These are phyloP conservation scores for Melanomma pulvis-pyrius DNA, from an alignment of 495 filamentous ascomycete genomes.

Conservation along the genomic window DNA sequence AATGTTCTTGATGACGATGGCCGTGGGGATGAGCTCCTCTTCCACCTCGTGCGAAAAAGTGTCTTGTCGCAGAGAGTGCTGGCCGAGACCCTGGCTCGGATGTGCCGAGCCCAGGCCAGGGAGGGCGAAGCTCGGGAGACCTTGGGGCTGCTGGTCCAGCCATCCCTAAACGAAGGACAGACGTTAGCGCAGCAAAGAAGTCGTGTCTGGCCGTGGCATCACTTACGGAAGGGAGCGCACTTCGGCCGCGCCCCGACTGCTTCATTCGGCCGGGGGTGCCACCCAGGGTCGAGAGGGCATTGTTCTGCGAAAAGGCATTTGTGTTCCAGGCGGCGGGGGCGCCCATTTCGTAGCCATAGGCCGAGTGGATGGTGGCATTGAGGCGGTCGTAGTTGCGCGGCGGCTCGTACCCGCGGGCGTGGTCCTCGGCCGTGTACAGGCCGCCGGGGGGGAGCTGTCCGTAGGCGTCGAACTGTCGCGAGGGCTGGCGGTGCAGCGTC, in stretches of 20 bases:
- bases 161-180: slow-evolving; percentile 29
- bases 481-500: slow-evolving; percentile 68
- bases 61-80: slow-evolving; percentile 52
- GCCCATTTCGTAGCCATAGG: slow-evolving; percentile 35
- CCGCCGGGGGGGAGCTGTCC: slow-evolving; percentile 33
- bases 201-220: neutral
- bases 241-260: slow-evolving; percentile 25
- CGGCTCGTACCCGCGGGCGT: slow-evolving; percentile 31
- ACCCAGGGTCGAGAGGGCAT: slow-evolving; percentile 26
- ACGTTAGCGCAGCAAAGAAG: neutral
- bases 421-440: slow-evolving; percentile 41
- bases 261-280: slow-evolving; percentile 29
- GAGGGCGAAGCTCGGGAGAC: slow-evolving; percentile 31
- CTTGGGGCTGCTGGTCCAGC: slow-evolving; percentile 36
- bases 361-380: slow-evolving; percentile 36
- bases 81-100: slow-evolving; percentile 22
- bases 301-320: slow-evolving; percentile 37
- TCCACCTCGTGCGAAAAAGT: slow-evolving; percentile 59
- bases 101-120: slow-evolving; percentile 32
- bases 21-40: slow-evolving; percentile 93
- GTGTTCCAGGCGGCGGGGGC: slow-evolving; percentile 37
- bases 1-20: slow-evolving; percentile 99
- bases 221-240: slow-evolving; percentile 36
- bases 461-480: slow-evolving; percentile 64
- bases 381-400: slow-evolving; percentile 38